Evolutionary conservation across 2,329 filamentous ascomycete genomes (phyloP).

Genomic region (Thermoascus crustaceus): DNA sequence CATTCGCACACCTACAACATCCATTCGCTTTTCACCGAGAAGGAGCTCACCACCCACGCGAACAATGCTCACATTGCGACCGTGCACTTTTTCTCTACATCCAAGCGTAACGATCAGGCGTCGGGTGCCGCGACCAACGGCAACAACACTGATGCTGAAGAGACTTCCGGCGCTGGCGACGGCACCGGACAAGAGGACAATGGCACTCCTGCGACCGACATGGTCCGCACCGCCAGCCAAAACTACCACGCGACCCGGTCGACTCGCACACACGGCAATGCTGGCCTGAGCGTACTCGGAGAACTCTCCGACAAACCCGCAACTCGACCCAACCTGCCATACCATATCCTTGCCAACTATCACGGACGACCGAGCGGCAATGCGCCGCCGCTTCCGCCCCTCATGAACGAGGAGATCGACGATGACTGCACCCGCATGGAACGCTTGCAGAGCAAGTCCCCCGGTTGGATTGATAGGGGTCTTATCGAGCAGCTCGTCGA

Average conservation of each 20-base stretch:
- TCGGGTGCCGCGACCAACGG: constrained; percentile 31
- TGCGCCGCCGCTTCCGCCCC: constrained; percentile 34
- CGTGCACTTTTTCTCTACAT: constrained; percentile 50
- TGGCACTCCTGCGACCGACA: constrained; percentile 43
- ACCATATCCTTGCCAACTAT: constrained; percentile 40
- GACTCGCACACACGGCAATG: constrained; percentile 44
- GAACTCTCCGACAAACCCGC: constrained; percentile 47
- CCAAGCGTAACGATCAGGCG: constrained; percentile 37
- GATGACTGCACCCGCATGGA: constrained; percentile 38
- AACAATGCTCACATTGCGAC: constrained; percentile 54
- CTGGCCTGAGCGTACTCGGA: constrained; percentile 47
- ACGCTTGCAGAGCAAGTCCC: constrained; percentile 29
- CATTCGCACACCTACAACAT: constrained; percentile 53
- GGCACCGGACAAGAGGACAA: constrained; percentile 34
- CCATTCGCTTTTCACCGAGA: constrained; percentile 58
- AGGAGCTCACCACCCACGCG: constrained; percentile 55
- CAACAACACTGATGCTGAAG: constrained; percentile 35
- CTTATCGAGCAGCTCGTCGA: constrained; percentile 33
- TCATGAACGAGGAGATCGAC: constrained; percentile 41
- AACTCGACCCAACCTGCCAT: constrained; percentile 38
- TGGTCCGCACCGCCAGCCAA: constrained; percentile 53
- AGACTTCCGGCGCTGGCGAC: constrained; percentile 24
- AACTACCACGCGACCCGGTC: constrained; percentile 49
- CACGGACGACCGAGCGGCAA: constrained; percentile 36
- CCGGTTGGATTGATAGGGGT: constrained; percentile 34